Conservation (phyloP, 2,329 filamentous ascomycete genomes). For the Alternaria alternata region DNA sequence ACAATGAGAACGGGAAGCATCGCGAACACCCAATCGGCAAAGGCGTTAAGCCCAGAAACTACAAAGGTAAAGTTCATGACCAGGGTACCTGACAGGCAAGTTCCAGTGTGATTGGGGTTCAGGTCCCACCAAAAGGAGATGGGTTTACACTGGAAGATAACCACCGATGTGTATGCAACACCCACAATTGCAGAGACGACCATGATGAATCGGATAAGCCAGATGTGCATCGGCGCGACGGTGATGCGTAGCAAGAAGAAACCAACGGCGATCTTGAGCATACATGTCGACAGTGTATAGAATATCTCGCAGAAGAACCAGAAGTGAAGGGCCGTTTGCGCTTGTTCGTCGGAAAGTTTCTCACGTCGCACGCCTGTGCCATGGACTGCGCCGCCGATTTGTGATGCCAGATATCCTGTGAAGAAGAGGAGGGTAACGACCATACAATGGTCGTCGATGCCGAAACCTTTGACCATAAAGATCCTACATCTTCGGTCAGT, state of each 20-base stretch:
- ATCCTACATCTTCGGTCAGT: constrained; percentile 23
- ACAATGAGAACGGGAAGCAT: constrained; percentile 59
- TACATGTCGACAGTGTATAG: constrained; percentile 58
- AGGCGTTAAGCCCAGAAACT: constrained; percentile 37
- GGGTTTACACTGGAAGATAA: constrained; percentile 62
- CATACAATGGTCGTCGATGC: constrained; percentile 53
- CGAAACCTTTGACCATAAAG: constrained; percentile 50
- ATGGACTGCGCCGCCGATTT: constrained; percentile 48
- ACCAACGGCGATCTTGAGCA: constrained; percentile 60
- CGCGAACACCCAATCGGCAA: constrained; percentile 43
- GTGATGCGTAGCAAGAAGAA: constrained; percentile 62
- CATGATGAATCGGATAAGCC: constrained; percentile 58
- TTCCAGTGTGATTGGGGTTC: constrained; percentile 46
- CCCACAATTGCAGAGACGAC: constrained; percentile 55
- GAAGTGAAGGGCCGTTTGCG: constrained; percentile 41
- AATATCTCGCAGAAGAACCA: constrained; percentile 65
- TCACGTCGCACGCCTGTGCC: constrained; percentile 48
- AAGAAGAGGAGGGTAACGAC: constrained; percentile 49
- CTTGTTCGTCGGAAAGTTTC: constrained; percentile 39
- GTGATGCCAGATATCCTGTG: constrained; percentile 42
- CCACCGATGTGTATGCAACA: constrained; percentile 58
- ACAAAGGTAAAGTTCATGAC: constrained; percentile 62
- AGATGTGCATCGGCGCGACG: constrained; percentile 52
- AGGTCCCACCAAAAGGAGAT: constrained; percentile 60
- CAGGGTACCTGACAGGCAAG: constrained; percentile 53